Base-by-base conservation (phyloP, 2,329 filamentous ascomycete genomes). In the Penicillium sp. region DNA sequence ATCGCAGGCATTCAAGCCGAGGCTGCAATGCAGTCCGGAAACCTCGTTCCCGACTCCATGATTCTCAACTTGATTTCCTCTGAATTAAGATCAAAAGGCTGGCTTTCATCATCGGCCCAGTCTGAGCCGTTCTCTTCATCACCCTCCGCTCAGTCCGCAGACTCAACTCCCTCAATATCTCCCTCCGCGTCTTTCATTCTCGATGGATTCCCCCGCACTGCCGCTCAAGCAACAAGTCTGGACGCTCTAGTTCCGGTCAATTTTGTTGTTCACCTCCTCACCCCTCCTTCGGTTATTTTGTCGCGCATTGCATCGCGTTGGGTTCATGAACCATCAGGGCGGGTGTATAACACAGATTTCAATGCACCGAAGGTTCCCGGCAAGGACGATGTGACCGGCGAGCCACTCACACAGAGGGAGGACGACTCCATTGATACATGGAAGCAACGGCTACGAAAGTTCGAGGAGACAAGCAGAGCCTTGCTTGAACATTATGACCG, bases 301-400 rank as follows among this genome's bases (percentile, higher is more conserved):
- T 81, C 89, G 54, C 85, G 93, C 39, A 96, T 98, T 54, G 81
- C 86, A 29, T 89, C 88, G 36, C 84, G 93, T 41, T 96, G 90
- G 90, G 84, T 96, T 27, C 93, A 98, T 67, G 86, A 86, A 57
- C 82, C 88, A 0, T 94, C 88, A 0, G 93, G 93, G 1, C 79
- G 93, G 18, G 85, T 96, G 11, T 98, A 98, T 74, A 98, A 98
- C 65, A 94, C 89, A 2, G 83, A 83, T 0, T 98, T 95, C 73
- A 89, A 97, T 60, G 78, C 86, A 6, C 93, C 93, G 1, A 84
- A 83, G 51, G 81, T 90, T 1, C 69, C 80, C 0, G 91, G 93
- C 17, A 79, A 76, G 52, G 93, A 98, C 67, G 93, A 98, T 64
- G 62, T 96, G 33, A 98, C 93, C 0, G 93, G 93, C 11, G 93